Base-by-base conservation (phyloP, 257 asterid species). In the Solanum chilense region DNA sequence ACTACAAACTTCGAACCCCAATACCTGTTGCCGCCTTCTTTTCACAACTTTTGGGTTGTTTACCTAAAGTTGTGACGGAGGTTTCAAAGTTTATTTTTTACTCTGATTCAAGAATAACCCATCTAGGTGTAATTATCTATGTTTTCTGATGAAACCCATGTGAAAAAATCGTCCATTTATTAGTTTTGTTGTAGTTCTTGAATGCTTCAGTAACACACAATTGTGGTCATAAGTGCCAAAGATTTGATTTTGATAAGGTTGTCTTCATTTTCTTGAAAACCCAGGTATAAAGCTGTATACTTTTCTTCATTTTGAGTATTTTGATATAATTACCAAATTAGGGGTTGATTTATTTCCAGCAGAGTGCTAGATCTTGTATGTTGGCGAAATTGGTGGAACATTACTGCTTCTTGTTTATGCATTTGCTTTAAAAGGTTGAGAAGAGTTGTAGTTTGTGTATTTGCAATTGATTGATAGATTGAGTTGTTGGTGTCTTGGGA, bases 61-160 rank as follows among this genome's bases (percentile, higher is more conserved):
- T 21, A 56, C 89, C 87, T 10, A 87, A 84, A 47, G 71, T 81
- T 77, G 29, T 70, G 92, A 89, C 93, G 92, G 93, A 83, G 83
- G 76, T 86, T 7, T 62, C 94, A 3, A 90, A 80, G 91, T 71
- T 88, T 39, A 68, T 52, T 86, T 86, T 29, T 77, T 69, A 66
- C 42, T 56, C 5, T 68, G 87, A 44, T 77, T 47, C 20, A 20
- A 11, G 5, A 87, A 89, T 70, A 83, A 68, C 47, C 90, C 86
- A 45, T 56, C 85, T 74, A 89, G 87, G 86, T 62, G 81, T 77
- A 45, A 78, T 41, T 23, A 82, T 56, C 29, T 21, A 9, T 62
- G 60, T 83, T 84, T 88, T 82, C 84, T 64, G 88, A 86, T 41
- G 88, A 74, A 83, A 77, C 88, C 89, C 90, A 88, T 80, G 84